Base-by-base conservation (phyloP, 148 eudicot species). In the Tetragonia tetragonoides region DNA sequence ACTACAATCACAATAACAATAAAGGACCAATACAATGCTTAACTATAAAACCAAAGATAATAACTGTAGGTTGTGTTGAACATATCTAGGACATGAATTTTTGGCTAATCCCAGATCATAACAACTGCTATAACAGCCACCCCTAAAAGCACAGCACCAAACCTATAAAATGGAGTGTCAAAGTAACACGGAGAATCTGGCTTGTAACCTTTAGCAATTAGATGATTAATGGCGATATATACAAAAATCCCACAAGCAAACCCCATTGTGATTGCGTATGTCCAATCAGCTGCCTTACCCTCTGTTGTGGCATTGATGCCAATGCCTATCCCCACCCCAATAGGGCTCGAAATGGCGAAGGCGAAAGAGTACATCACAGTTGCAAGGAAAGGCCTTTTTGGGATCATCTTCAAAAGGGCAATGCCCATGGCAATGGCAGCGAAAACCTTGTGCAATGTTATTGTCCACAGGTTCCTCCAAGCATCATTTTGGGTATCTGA, bases 401-500 rank as follows among this genome's bases (percentile, higher is more conserved):
- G 96, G n/a, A 91, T 78, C 91, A 91, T 87, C 63, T 84, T 88
- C 17, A 93, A 81, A 2, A 93, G 86, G 51, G 93, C 96, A 5
- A 93, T 90, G 0, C 98, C 98, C 94, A 93, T 88, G 77, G 94
- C 88, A 18, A 93, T 70, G 37, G 94, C 96, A 68, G 88, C 93
- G 75, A 91, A 89, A 5, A 91, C 85, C 82, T 91, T 93, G 90
- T 93, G 98, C 14, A 91, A 66, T 12, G 90, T 82, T 54, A 93
- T 93, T 11, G 92, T 88, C 98, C 98, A 93, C 17, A 91, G 80
- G 76, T 86, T 89, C 66, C 82, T 90, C 98, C 96, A 91, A 73
- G 96, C 98, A 17, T 88, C 93, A n/a, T 72, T 81, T 76, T 93
- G 87, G 1, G 47, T 88, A 40, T 57, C 96, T 91, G 84, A 6